A percentile compares a stretch with the other conserved stretches of the same genome.
Conservation (phyloP, 192 early-diverging fungal genomes). For the Coemansia sp. region DNA sequence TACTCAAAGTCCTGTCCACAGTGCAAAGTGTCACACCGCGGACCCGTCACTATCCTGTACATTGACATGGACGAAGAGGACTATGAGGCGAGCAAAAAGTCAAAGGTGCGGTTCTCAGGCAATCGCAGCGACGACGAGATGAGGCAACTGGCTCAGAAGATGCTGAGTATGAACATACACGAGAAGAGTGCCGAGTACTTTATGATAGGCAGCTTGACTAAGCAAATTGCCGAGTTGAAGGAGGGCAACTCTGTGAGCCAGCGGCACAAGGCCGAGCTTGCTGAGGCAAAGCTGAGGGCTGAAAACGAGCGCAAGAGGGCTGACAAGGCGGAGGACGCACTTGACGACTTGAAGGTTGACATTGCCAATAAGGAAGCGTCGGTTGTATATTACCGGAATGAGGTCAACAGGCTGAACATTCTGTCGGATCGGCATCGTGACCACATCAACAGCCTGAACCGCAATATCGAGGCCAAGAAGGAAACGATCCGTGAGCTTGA, state of each 20-base stretch:
- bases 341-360: neutral
- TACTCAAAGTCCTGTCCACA: neutral
- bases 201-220: neutral
- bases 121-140: neutral
- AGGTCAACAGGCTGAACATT: neutral
- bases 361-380: neutral
- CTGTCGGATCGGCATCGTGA: slow-evolving; percentile 8
- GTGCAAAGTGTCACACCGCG: neutral
- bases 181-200: slow-evolving; percentile 1
- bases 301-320: neutral
- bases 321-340: neutral
- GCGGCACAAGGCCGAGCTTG: neutral
- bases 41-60: neutral
- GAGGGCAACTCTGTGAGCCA: neutral
- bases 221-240: neutral
- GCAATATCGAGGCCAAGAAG: neutral
- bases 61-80: neutral
- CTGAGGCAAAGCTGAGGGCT: neutral
- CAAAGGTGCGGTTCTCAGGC: neutral
- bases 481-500: neutral
- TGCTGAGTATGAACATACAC: neutral
- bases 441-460: neutral
- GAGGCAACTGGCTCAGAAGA: neutral
- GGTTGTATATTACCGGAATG: neutral
- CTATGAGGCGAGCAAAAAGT: neutral